phyloP scores from a whole-genome alignment of 2,329 filamentous ascomycete species.

The Aspergillus neoniger region DNA sequence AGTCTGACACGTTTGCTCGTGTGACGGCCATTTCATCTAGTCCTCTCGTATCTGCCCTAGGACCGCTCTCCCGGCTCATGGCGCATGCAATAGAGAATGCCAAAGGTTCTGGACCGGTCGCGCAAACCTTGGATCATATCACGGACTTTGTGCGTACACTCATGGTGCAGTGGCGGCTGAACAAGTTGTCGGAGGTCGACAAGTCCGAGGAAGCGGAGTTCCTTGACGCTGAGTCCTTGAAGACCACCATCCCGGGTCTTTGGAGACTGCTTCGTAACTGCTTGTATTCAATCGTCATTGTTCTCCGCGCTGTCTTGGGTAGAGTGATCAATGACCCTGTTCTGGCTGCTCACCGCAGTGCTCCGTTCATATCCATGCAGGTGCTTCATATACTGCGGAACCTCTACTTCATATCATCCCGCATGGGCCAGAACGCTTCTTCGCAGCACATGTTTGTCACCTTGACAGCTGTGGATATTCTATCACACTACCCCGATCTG shows the following conservation, averaged over 20 bases:
- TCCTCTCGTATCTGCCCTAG: slow-evolving; percentile 62
- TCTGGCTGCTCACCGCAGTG: slow-evolving; percentile 59
- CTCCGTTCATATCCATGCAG: slow-evolving; percentile 68
- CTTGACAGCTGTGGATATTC: slow-evolving; percentile 76
- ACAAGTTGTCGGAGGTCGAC: slow-evolving; percentile 73
- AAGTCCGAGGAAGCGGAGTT: slow-evolving; percentile 63
- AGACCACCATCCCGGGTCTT: slow-evolving; percentile 68
- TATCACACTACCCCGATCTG: slow-evolving; percentile 69
- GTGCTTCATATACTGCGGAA: slow-evolving; percentile 73
- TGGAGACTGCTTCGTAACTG: slow-evolving; percentile 75
- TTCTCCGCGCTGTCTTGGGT: slow-evolving; percentile 72
- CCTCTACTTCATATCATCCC: slow-evolving; percentile 77
- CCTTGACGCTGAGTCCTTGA: slow-evolving; percentile 65
- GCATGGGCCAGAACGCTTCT: slow-evolving; percentile 71
- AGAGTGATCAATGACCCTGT: slow-evolving; percentile 61
- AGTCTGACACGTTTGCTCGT: slow-evolving; percentile 59
- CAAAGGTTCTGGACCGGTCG: slow-evolving; percentile 46
- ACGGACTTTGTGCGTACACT: slow-evolving; percentile 67
- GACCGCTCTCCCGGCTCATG: slow-evolving; percentile 63
- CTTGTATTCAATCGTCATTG: slow-evolving; percentile 73
- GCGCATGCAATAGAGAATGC: slow-evolving; percentile 63
- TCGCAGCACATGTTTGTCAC: slow-evolving; percentile 85
- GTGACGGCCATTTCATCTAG: slow-evolving; percentile 58
- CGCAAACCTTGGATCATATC: slow-evolving; percentile 59
- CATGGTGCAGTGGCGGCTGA: slow-evolving; percentile 71